phyloP scores from a whole-genome alignment of 805 yeast genomes.

The Candida palmyrensis region DNA sequence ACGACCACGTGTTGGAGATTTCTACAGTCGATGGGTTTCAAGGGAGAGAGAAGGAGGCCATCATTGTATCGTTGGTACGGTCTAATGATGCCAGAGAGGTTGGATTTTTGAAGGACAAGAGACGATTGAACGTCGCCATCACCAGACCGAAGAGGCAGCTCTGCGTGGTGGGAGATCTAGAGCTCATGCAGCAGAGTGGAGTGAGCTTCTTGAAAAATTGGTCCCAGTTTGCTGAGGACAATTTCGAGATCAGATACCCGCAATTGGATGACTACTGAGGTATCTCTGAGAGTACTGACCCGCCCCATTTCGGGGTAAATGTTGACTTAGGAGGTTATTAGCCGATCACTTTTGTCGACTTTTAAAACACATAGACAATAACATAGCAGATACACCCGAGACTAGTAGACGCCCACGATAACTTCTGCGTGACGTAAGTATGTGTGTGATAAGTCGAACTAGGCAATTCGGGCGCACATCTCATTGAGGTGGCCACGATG shows the following conservation, averaged over 20 bases:
- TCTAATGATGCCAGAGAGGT: conserved; percentile 67
- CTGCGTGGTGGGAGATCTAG: conserved; percentile 84
- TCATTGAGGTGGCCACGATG: no score
- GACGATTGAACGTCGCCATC: conserved; percentile 89
- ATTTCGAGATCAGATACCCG: conserved; percentile 66
- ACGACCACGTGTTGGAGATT: conserved; percentile 53
- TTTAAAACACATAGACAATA: background rate
- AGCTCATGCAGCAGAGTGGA: conserved; percentile 45
- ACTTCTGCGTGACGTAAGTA: background rate
- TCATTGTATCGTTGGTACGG: conserved; percentile 75
- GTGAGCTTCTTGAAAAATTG: conserved; percentile 53
- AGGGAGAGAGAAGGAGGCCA: conserved; percentile 90
- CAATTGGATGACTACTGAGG: conserved; percentile 22
- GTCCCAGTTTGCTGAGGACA: conserved; percentile 65
- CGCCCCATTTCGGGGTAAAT: no score
- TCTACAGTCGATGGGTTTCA: conserved; percentile 96
- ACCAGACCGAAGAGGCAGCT: conserved; percentile 85
- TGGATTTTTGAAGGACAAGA: conserved; percentile 75
- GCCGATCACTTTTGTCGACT: no score
- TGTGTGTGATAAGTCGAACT: no score
- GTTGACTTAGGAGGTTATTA: no score
- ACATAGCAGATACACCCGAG: background rate
- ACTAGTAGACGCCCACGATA: background rate
- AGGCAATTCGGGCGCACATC: background rate
- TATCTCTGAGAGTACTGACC: background rate